Evolutionary conservation across 495 filamentous ascomycete genomes (phyloP).

Genomic region (Lepraria neglecta): DNA sequence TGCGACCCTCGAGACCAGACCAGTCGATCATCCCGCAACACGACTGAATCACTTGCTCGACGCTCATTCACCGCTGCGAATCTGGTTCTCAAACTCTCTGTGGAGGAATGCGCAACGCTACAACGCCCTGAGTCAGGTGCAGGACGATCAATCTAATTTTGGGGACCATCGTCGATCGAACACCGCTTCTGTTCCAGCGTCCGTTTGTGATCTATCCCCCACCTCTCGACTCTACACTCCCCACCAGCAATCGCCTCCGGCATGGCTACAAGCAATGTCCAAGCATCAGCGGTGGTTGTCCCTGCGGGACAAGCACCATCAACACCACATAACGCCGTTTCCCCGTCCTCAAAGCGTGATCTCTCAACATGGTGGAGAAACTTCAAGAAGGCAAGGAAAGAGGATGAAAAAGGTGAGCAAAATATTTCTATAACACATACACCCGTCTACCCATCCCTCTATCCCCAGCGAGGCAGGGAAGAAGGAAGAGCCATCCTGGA

Average conservation of each 20-base stretch:
- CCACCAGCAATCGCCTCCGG: background rate
- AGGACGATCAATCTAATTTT: slow-evolving; percentile 19
- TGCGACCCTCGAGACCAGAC: background rate
- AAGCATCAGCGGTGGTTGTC: slow-evolving; percentile 34
- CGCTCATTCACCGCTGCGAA: background rate
- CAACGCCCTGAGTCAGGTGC: slow-evolving; percentile 10
- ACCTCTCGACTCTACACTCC: background rate
- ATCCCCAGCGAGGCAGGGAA: background rate
- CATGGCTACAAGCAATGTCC: slow-evolving; percentile 31
- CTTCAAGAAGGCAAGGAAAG: slow-evolving; percentile 70
- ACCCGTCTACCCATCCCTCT: background rate
- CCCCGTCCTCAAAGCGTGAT: slow-evolving; percentile 70
- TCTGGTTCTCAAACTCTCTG: slow-evolving; percentile 1
- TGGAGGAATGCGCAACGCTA: slow-evolving; percentile 15
- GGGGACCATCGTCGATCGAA: slow-evolving; percentile 14
- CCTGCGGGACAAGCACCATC: slow-evolving; percentile 31
- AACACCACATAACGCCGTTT: slow-evolving; percentile 35
- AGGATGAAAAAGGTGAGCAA: slow-evolving; percentile 68
- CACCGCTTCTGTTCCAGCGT: background rate
- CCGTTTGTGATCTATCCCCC: background rate
- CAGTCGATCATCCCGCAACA: slow-evolving; percentile 4
- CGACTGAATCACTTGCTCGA: background rate
- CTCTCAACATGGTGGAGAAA: slow-evolving; percentile 88
- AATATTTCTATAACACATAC: background rate
- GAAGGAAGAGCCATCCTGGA: background rate